Base-by-base conservation (phyloP, 2,329 filamentous ascomycete genomes). In the Nectriaceae sp. region DNA sequence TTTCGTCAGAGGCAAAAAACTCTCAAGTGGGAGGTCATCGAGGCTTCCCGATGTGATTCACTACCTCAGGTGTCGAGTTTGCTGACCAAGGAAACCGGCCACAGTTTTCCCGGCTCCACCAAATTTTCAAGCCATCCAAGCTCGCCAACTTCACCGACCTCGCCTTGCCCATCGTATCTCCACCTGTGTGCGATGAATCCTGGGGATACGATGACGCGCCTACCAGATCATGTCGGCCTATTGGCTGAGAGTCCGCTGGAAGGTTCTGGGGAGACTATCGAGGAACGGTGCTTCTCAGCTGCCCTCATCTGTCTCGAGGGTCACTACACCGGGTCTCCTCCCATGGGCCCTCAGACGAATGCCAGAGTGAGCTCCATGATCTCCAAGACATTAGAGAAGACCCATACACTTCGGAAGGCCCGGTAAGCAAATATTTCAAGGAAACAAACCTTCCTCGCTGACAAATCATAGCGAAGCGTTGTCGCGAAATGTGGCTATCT, bases 401-500 rank as follows among this genome's bases (percentile, higher is more conserved):
- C 83, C 3, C 80, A 85, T 54, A 81, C 77, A 1, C 74, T 80
- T 19, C 76, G 81, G 47, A 80, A 83, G 51, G 80, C 83, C 26
- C 75, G 83, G 80, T 84, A 65, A 55, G 73, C 43, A 3, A 20
- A 3, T 3, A 6, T 15, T 36, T 36, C n/a, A 15, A 19, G 33
- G 8, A 36, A 36, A 6, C 16, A 36, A n/a, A 19, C 6, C 8
- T 10, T 15, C 3, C 19, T 31, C 21, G 33, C 55, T 64, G 38
- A 64, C 46, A 16, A 20, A 13, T n/a, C 31, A 13, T 50, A 84
- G 81, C 55, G 83, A 85, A 63, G 74, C 75, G 3, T 67, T 87
- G 33, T 82, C 82, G 4, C 77, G 77, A 50, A 87, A 86, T 55
- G 78, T 87, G 21, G 78, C 79, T 52, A 80, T 86, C 47, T 87